These are phyloP conservation scores for Cicer arietinum DNA, from an alignment of 306 rosid species.

Conservation along the genomic window DNA sequence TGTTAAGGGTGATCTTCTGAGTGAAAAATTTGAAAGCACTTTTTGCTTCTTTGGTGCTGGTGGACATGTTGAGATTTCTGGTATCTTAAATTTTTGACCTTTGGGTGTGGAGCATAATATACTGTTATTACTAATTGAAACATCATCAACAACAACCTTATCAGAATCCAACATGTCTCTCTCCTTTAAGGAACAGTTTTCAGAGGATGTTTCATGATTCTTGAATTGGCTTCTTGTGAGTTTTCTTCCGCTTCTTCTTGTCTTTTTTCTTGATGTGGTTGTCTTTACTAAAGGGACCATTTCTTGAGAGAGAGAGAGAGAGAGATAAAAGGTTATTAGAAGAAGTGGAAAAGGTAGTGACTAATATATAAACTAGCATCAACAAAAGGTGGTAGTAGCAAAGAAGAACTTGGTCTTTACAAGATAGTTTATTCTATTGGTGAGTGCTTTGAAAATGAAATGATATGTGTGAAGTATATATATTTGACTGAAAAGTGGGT, in stretches of 20 bases:
- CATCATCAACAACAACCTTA: constrained; percentile 44
- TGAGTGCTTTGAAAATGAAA: constrained; percentile 31
- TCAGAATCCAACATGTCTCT: constrained; percentile 27
- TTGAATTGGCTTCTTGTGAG: constrained; percentile 46
- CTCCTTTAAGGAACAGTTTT: constrained; percentile 43
- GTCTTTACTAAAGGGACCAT: constrained; percentile 63
- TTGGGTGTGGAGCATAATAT: constrained; percentile 79
- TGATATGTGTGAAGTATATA: background rate
- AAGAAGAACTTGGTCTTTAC: constrained; percentile 5
- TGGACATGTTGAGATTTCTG: constrained; percentile 73
- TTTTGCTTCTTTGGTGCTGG: constrained; percentile 90
- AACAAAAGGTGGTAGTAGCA: background rate
- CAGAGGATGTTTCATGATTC: constrained; percentile 44
- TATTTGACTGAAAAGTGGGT: constrained; percentile 54
- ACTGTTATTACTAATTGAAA: constrained; percentile 8
- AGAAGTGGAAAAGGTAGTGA: background rate
- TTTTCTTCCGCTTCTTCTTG: constrained; percentile 41
- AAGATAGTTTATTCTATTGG: constrained; percentile 28
- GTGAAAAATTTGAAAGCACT: constrained; percentile 54
- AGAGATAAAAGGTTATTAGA: constrained; percentile 1
- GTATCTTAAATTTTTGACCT: constrained; percentile 71
- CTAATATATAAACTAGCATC: background rate
- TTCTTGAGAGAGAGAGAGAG: constrained; percentile 15
- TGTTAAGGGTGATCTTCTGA: constrained; percentile 56
- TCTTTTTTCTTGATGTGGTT: constrained; percentile 33